Evolutionary conservation across 2,329 filamentous ascomycete genomes (phyloP).

Genomic region (Diaporthe citrichinensis): DNA sequence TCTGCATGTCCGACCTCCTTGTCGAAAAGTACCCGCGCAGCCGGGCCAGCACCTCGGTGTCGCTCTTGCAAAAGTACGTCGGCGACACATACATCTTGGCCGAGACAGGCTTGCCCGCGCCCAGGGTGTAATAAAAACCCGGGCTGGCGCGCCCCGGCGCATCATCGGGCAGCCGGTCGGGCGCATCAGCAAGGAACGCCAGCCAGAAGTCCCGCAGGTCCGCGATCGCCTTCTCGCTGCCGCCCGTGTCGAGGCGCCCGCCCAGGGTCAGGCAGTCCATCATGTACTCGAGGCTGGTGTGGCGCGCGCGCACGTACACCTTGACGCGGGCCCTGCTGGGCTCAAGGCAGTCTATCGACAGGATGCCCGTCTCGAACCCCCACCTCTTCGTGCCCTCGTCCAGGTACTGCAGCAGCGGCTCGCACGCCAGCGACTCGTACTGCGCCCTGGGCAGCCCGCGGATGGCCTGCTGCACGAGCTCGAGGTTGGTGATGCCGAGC

Average conservation of each 20-base stretch:
- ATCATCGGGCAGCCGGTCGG: slow-evolving; percentile 43
- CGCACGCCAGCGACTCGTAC: slow-evolving; percentile 44
- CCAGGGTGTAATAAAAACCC: slow-evolving; percentile 46
- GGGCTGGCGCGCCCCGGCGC: slow-evolving; percentile 44
- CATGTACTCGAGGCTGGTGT: slow-evolving; percentile 45
- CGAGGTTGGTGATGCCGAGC: slow-evolving; percentile 44
- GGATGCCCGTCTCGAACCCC: slow-evolving; percentile 46
- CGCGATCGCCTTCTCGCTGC: slow-evolving; percentile 41
- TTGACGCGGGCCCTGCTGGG: slow-evolving; percentile 45
- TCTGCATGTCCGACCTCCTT: slow-evolving; percentile 40
- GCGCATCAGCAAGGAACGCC: slow-evolving; percentile 44
- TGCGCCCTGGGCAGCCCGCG: slow-evolving; percentile 43
- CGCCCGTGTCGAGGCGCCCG: slow-evolving; percentile 40
- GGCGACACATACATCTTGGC: slow-evolving; percentile 47
- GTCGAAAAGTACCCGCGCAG: slow-evolving; percentile 45
- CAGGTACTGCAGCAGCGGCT: slow-evolving; percentile 46
- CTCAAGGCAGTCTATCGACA: slow-evolving; percentile 45
- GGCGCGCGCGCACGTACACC: slow-evolving; percentile 45
- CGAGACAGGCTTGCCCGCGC: slow-evolving; percentile 43
- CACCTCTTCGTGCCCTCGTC: slow-evolving; percentile 43
- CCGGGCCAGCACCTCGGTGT: slow-evolving; percentile 44
- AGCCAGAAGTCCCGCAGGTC: slow-evolving; percentile 46
- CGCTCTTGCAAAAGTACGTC: slow-evolving; percentile 45
- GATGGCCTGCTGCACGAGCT: slow-evolving; percentile 45
- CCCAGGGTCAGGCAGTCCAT: slow-evolving; percentile 47